A percentile compares a stretch with the other conserved stretches of the same genome.
Evolutionary conservation across 164 flowering plant genomes (phyloP).

Genomic region (Piper betle): DNA sequence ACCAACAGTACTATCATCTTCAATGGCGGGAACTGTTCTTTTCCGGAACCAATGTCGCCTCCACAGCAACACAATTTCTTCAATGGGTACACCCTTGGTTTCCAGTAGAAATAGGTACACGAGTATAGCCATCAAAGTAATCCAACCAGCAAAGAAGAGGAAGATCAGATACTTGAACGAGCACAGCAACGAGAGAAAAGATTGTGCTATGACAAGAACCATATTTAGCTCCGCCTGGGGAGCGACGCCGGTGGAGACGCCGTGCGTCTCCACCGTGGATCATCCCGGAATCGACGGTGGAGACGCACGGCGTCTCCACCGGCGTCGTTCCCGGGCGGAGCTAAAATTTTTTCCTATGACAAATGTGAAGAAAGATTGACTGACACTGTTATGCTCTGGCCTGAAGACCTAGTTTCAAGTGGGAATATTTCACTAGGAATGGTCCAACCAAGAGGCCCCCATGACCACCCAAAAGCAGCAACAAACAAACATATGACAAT

Average conservation of each 20-base stretch:
- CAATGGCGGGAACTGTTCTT: conserved; percentile 20
- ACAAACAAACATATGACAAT: conserved; percentile 65
- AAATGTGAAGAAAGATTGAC: conserved; percentile 51
- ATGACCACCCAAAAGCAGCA: conserved; percentile 50
- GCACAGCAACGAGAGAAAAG: conserved; percentile 38
- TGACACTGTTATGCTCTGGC: conserved; percentile 46
- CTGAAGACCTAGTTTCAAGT: conserved; percentile 41
- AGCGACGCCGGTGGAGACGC: too few species aligned
- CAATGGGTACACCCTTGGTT: conserved; percentile 50
- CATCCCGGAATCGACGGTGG: too few species aligned
- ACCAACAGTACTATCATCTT: conserved; percentile 1
- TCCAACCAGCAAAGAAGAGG: conserved; percentile 56
- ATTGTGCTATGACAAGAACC: conserved; percentile 45
- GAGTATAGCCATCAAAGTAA: conserved; percentile 37
- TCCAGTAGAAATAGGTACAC: conserved; percentile 43
- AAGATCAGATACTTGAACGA: conserved; percentile 38
- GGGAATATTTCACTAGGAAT: conserved; percentile 56
- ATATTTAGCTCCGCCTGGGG: too few species aligned
- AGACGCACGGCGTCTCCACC: too few species aligned
- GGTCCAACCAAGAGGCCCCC: conserved; percentile 59
- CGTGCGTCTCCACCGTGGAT: too few species aligned
- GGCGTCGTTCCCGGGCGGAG: too few species aligned
- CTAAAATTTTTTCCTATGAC: too few species aligned
- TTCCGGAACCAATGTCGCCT: conserved; percentile 59
- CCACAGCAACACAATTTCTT: conserved; percentile 50